Base-by-base conservation (phyloP, 306 rosid genomes). In the Fagus crenata region DNA sequence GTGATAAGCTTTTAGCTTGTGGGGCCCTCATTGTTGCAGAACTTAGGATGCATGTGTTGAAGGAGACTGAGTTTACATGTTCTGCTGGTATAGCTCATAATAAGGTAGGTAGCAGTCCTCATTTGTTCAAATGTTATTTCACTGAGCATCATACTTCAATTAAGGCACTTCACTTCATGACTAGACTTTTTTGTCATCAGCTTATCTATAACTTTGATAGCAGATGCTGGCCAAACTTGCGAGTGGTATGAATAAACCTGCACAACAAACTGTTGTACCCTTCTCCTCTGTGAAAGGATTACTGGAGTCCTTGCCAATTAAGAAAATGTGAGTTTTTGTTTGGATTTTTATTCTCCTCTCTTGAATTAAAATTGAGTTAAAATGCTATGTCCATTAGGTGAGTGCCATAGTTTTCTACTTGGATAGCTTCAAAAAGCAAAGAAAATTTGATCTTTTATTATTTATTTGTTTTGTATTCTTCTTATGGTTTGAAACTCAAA, bases 61-160 rank as follows among this genome's bases (percentile, higher is more conserved):
- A 84, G 85, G 97, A 90, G 83, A 92, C 97, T 2, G 91, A 95
- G 41, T 95, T 95, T 85, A 89, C 98, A 18, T 95, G 98, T 84
- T 95, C 98, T 80, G 98, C 98, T 35, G 98, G 98, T 56, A 81
- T 95, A 87, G 97, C 97, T 84, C 98, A 95, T 85, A 95, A 95
- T 81, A 95, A 95, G 95, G 98, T 87, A 63, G 77, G 82, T 49
- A 69, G 61, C 43, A 40, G 67, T 31, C 68, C 71, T 77, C 75
- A 60, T 33, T 77, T 78, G 53, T 37, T 37, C 6, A 13, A 56
- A 14, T 63, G 54, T 61, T 63, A 37, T 63, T n/a, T 74, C 6
- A 33, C 15, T 33, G 67, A 64, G 63, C 70, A 77, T 58, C 32
- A 33, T 77, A 75, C 39, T 28, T 17, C 51, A 39, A 22, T 49